A percentile compares a stretch with the other conserved stretches of the same genome.
Conservation (phyloP, 1,139 yeast species). For the Taiozyma sp. region DNA sequence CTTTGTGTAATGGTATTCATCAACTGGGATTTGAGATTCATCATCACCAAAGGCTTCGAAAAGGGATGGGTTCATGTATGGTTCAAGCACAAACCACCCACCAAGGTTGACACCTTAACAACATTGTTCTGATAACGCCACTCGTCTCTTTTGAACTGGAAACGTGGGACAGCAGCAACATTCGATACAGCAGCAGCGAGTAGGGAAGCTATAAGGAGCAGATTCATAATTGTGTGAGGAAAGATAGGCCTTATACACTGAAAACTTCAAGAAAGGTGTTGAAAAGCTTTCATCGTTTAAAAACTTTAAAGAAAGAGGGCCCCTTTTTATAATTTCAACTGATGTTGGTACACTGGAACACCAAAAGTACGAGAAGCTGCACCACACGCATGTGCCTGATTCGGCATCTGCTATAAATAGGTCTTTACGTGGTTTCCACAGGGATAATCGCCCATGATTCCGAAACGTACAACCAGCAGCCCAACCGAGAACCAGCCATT, state of each 20-base stretch:
- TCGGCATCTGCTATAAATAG: not conserved
- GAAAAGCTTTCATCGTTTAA: not conserved
- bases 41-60: constrained; percentile 34
- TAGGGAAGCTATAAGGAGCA: not conserved
- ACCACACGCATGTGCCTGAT: not conserved
- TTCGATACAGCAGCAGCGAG: not conserved
- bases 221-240: not conserved
- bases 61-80: constrained; percentile 58
- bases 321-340: not conserved
- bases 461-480: too few species aligned
- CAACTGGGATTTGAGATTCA: constrained; percentile 39
- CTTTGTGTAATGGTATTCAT: constrained; percentile 50
- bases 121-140: constrained; percentile 18
- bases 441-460: not conserved
- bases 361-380: not conserved
- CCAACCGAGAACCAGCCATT: not conserved
- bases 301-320: not conserved
- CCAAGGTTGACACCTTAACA: constrained; percentile 46
- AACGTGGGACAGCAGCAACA: not conserved
- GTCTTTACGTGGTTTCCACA: not conserved
- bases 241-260: too few species aligned
- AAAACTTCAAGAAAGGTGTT: too few species aligned
- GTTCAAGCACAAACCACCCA: constrained; percentile 64
- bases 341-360: not conserved
- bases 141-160: not conserved